phyloP scores from a whole-genome alignment of 179 eudicot genomes.

The Silene noctiflora region DNA sequence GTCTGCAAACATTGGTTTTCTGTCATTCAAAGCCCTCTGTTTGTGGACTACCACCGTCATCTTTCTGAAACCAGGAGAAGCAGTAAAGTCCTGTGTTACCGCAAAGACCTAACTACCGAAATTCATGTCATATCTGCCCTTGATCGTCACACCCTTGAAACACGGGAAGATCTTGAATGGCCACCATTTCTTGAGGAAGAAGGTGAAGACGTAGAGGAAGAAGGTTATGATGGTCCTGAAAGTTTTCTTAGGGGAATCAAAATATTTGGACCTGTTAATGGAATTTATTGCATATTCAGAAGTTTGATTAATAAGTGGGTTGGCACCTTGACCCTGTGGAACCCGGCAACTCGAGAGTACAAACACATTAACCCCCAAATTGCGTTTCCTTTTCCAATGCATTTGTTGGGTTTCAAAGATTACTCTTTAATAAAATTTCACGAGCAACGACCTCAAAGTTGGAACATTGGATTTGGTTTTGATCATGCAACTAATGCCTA shows the following conservation, averaged over 20 bases:
- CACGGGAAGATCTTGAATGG: neutral
- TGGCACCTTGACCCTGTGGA: neutral
- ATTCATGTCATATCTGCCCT: neutral
- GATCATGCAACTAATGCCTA: neutral
- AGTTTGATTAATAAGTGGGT: neutral
- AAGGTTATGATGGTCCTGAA: neutral
- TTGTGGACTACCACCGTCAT: neutral
- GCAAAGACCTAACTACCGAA: neutral
- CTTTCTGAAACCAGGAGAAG: neutral
- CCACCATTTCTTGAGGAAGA: neutral
- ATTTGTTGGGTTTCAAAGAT: neutral
- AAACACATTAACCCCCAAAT: conserved; percentile 4
- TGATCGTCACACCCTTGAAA: conserved; percentile 10
- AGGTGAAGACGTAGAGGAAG: neutral
- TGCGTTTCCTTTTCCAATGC: neutral
- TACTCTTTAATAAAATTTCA: no score
- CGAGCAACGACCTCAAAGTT: neutral
- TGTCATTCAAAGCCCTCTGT: neutral
- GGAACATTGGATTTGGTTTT: neutral
- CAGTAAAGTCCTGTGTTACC: conserved; percentile 4
- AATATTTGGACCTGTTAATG: neutral
- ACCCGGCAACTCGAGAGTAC: conserved; percentile 4
- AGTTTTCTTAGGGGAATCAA: neutral
- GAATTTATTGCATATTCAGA: neutral
- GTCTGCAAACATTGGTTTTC: conserved; percentile 1